Evolutionary conservation across 192 early-diverging fungal genomes (phyloP), one percentile per base, ranked within the genome.

Genomic region (Oehlia diaphana): DNA sequence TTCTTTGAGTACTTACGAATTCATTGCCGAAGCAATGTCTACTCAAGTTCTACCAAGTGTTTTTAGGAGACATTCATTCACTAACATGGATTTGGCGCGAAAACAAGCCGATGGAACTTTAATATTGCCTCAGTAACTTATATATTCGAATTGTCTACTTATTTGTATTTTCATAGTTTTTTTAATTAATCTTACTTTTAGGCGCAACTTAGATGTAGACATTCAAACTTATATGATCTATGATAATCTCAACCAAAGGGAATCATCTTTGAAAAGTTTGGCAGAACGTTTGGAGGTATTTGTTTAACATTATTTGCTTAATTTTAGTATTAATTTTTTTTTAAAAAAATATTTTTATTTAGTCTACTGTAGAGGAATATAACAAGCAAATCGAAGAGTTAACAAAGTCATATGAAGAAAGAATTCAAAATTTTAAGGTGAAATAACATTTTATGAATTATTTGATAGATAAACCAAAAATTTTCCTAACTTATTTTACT

Each of bases 161-260:
- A 66, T 2, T 16, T 14, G 6, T 49, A 19, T 49, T 23, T 53
- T 21, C 19, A 26, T 50, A 19, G 37, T 49, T 31, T 35, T 16
- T 28, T 72, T 23, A 8, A 72, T 72, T 23, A 50, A 42, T 16
- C 47, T 39, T 58, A 58, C 5, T 50, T 58, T 50, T 58, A 76
- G 74, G 61, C 31, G 6, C 31, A 23, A 37, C 6, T 49, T 66
- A 9, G 39, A 68, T 16, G 8, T 87, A 49, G 84, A 87, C 49
- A 65, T 85, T 10, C 63, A 80, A 23, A 87, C 84, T 0, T 86
- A 85, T 68, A 69, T 80, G 0, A 9, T 81, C 2, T 87, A 87
- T 76, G 84, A 86, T 16, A 70, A 63, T 53, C 72, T 87, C 19
- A 63, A 64, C 21, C 64, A 63, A 12, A 75, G 81, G 5, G 81